Percentiles rank a stretch among this genome's conserved stretches.
These are phyloP conservation scores for Ophiostoma australiae DNA, from an alignment of 2,329 filamentous ascomycete genomes.

Conservation along the genomic window DNA sequence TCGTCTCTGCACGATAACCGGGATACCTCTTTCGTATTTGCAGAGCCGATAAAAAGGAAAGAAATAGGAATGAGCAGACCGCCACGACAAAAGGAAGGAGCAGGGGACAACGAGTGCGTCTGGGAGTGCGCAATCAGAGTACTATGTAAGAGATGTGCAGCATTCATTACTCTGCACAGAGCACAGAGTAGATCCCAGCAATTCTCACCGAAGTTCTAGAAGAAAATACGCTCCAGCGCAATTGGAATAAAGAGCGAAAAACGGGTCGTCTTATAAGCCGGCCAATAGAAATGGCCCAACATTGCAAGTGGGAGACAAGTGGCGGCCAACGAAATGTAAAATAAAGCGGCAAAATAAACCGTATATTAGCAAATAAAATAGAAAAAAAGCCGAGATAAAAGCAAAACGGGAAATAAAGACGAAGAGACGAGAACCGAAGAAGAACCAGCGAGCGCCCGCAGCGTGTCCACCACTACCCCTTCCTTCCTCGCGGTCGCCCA, in stretches of 20 bases:
- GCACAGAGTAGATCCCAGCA: constrained; percentile 1
- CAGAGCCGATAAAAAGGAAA: background rate
- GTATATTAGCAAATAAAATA: constrained; percentile 2
- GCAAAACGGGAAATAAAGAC: background rate
- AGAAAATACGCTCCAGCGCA: constrained; percentile 15
- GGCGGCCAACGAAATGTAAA: constrained; percentile 22
- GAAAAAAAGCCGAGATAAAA: constrained; percentile 10
- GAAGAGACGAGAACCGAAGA: background rate
- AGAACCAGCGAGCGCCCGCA: constrained; percentile 9
- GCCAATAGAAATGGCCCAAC: constrained; percentile 25
- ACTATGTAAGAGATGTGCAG: background rate
- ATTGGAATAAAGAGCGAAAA: constrained; percentile 21
- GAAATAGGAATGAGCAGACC: background rate
- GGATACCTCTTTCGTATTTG: background rate
- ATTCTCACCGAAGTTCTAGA: constrained; percentile 22
- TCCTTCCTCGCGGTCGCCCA: constrained; percentile 25
- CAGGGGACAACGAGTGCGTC: background rate
- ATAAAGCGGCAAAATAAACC: constrained; percentile 14
- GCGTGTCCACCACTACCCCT: constrained; percentile 15
- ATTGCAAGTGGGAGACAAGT: constrained; percentile 21
- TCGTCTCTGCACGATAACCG: background rate
- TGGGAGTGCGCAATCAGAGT: background rate
- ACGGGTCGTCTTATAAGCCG: constrained; percentile 3
- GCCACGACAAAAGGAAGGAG: background rate
- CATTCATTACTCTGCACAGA: background rate